Conservation (phyloP, 805 yeast species). For the Brettanomyces nanus region DNA sequence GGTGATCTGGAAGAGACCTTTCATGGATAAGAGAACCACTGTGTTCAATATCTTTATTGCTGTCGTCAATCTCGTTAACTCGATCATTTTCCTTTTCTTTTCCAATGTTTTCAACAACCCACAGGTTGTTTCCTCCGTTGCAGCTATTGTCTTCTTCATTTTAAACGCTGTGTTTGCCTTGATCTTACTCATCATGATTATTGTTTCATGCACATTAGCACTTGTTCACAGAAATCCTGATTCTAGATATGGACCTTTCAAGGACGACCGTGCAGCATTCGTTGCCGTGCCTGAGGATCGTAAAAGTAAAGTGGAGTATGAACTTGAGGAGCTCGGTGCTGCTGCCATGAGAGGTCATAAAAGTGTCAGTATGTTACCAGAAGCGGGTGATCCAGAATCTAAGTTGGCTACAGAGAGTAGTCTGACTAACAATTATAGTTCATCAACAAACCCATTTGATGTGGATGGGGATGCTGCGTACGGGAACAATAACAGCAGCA, state of each 20-base stretch:
- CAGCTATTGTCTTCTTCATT: constrained; percentile 85
- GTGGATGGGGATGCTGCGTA: constrained; percentile 12
- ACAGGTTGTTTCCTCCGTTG: constrained; percentile 79
- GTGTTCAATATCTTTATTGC: constrained; percentile 85
- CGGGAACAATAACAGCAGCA: constrained; percentile 1
- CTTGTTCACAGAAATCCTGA: constrained; percentile 88
- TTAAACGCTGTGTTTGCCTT: constrained; percentile 85
- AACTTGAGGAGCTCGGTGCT: constrained; percentile 67
- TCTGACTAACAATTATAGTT: not conserved
- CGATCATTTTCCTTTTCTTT: constrained; percentile 83
- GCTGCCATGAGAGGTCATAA: constrained; percentile 60
- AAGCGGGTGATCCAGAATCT: constrained; percentile 8
- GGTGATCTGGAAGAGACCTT: constrained; percentile 72
- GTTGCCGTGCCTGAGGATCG: constrained; percentile 52
- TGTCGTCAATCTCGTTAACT: constrained; percentile 69
- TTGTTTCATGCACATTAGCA: constrained; percentile 81
- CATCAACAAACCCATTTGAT: constrained; percentile 13
- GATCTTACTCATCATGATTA: constrained; percentile 73
- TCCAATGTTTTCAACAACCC: constrained; percentile 80
- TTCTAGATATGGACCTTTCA: constrained; percentile 90
- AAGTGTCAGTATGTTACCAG: constrained; percentile 26
- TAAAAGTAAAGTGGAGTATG: constrained; percentile 25
- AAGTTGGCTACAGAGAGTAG: not conserved
- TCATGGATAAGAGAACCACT: constrained; percentile 90
- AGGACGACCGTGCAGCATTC: constrained; percentile 94